These are phyloP conservation scores for Tylopilus sp. DNA, from an alignment of 768 basidiomycete genomes.

Conservation along the genomic window DNA sequence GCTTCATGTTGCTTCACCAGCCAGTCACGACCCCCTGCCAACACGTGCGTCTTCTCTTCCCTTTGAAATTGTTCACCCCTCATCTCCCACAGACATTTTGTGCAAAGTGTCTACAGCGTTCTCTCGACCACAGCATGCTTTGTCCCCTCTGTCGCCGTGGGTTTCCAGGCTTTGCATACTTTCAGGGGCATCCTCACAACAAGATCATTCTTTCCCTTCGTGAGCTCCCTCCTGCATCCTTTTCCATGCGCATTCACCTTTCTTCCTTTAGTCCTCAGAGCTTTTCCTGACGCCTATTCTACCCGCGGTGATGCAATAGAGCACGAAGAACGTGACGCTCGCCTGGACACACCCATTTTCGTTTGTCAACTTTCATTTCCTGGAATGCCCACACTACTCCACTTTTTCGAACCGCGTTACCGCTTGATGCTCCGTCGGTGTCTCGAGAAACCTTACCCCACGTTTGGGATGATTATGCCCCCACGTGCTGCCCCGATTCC, in stretches of 20 bases:
- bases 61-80: conserved; percentile 3
- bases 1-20: conserved; percentile 76
- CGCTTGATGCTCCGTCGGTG: conserved; percentile 97
- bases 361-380: conserved; percentile 90
- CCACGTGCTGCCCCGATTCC: conserved; percentile 35
- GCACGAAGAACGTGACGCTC: conserved; percentile 72
- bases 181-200: conserved; percentile 79
- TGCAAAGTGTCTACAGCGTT: conserved; percentile 80
- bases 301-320: conserved; percentile 62
- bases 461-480: conserved; percentile 93
- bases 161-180: conserved; percentile 72
- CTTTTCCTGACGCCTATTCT: conserved; percentile 64
- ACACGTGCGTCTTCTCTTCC: conserved; percentile 56
- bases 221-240: conserved; percentile 32
- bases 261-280: conserved; percentile 51
- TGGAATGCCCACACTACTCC: conserved; percentile 82
- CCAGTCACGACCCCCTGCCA: conserved; percentile 95
- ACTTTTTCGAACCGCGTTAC: conserved; percentile 94
- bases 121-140: conserved; percentile 75
- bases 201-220: conserved; percentile 66
- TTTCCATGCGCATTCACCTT: conserved; percentile 3
- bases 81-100: conserved; percentile 74
- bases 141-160: conserved; percentile 87
- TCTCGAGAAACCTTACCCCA: conserved; percentile 69
- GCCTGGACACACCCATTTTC: conserved; percentile 88